Percentiles rank a stretch among this genome's conserved stretches.
Evolutionary conservation across 2,329 filamentous ascomycete genomes (phyloP).

Genomic region (Penicillium sp.): DNA sequence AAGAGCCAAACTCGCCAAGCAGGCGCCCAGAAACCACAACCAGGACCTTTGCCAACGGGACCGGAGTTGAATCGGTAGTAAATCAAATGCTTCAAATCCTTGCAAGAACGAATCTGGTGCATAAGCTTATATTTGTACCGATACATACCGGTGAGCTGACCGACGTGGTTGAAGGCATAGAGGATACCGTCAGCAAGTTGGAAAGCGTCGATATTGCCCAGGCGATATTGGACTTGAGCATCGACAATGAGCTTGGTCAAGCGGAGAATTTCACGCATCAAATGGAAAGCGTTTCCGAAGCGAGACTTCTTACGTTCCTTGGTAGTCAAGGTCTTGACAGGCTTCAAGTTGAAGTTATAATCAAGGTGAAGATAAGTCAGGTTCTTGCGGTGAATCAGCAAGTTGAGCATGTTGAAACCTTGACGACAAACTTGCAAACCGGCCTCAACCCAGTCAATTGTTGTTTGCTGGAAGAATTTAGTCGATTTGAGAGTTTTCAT

Average conservation of each 20-base stretch:
- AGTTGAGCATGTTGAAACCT: conserved; percentile 98
- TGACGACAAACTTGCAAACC: conserved; percentile 97
- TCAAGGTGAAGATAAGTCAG: conserved; percentile 96
- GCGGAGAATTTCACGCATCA: conserved; percentile 96
- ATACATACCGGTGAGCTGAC: conserved; percentile 98
- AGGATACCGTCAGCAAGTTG: conserved; percentile 96
- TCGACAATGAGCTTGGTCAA: conserved; percentile 97
- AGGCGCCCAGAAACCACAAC: conserved; percentile 98
- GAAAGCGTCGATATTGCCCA: conserved; percentile 98
- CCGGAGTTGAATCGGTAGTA: conserved; percentile 99
- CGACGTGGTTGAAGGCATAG: conserved; percentile 99
- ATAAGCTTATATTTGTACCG: conserved; percentile 99
- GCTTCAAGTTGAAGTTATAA: conserved; percentile 99
- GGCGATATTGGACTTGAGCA: conserved; percentile 93
- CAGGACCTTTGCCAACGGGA: conserved; percentile 93
- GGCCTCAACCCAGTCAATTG: conserved; percentile 98
- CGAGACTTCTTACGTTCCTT: conserved; percentile 99
- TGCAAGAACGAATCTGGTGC: conserved; percentile 99
- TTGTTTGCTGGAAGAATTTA: conserved; percentile 99
- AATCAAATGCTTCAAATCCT: conserved; percentile 97
- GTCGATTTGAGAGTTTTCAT: conserved; percentile 88
- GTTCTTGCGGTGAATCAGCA: conserved; percentile 97
- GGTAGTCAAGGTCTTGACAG: conserved; percentile 95
- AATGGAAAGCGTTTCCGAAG: conserved; percentile 97
- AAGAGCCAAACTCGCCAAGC: conserved; percentile 99